Base-by-base conservation (phyloP, 306 rosid species). In the Fragaria iinumae region DNA sequence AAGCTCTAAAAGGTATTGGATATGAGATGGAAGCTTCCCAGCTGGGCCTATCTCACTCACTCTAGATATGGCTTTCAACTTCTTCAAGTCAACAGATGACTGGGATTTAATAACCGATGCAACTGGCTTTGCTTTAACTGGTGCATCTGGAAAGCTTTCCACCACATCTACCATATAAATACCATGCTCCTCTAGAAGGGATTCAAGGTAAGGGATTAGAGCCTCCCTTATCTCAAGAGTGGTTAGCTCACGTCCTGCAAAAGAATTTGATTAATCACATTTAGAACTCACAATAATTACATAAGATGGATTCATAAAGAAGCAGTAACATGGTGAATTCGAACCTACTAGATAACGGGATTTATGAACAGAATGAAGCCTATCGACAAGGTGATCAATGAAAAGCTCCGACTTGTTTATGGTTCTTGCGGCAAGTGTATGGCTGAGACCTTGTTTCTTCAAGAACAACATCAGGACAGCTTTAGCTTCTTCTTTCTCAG, bases 401-500 rank as follows among this genome's bases (percentile, higher is more conserved):
- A 95, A 95, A 56, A 66, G 80, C 75, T 92, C 96, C 14, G 97
- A 87, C 72, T 86, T 92, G 78, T 90, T 90, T 83, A 89, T 89
- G 50, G 89, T 89, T 87, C 91, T 92, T 29, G 92, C 84, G 32
- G 98, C 97, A 82, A 78, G 45, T 45, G 91, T 89, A 78, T 79
- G 86, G 84, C 95, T 87, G 79, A 95, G 78, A 73, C 98, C 96
- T 78, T 81, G 93, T 80, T 95, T 90, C 87, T 89, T 95, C 81
- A 95, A 78, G 87, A 92, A 92, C 87, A 92, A 80, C 76, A 88
- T 83, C 66, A 95, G 78, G 48, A 92, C 95, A 68, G 96, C 98
- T 80, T 84, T 95, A 73, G 98, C 95, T 86, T 92, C 98, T 87
- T 92, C 98, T 83, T 90, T 95, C 84, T 92, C 98, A 56, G 96